phyloP scores from a whole-genome alignment of 1,284 basidiomycete species.

The Coriolopsis trogii region DNA sequence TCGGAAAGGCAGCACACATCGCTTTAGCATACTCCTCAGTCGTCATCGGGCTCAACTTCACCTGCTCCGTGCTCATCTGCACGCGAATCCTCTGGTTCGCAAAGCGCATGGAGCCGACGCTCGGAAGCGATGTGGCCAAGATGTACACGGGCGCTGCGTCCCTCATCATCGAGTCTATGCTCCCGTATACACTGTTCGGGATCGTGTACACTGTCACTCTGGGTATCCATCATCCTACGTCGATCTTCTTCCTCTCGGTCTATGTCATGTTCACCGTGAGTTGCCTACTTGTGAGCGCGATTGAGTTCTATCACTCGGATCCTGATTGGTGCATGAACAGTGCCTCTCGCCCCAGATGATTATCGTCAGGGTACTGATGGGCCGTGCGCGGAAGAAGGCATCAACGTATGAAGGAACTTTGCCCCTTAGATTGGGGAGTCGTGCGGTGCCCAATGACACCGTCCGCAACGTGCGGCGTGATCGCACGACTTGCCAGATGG shows the following conservation, averaged over 20 bases:
- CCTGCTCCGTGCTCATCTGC: slow-evolving; percentile 5
- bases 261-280: slow-evolving; percentile 24
- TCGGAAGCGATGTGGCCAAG: not conserved
- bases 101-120: not conserved
- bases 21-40: not conserved
- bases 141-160: slow-evolving; percentile 7
- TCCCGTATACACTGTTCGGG: slow-evolving; percentile 18
- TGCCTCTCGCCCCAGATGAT: slow-evolving; percentile 22
- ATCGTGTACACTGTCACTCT: slow-evolving; percentile 16
- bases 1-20: slow-evolving; percentile 2
- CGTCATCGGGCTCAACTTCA: slow-evolving; percentile 8
- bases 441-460: too few species aligned
- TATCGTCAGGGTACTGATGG: slow-evolving; percentile 20
- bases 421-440: too few species aligned
- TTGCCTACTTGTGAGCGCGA: not conserved
- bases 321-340: not conserved
- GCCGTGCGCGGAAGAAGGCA: slow-evolving; percentile 16
- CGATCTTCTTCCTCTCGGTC: slow-evolving; percentile 18
- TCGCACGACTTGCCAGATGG: too few species aligned
- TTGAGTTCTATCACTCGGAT: not conserved
- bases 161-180: slow-evolving; percentile 16
- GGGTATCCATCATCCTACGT: slow-evolving; percentile 15
- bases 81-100: slow-evolving; percentile 5
- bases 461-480: too few species aligned
- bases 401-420: too few species aligned